Evolutionary conservation across 164 flowering plant species (phyloP).

Genomic region (Tinospora cordifolia): DNA sequence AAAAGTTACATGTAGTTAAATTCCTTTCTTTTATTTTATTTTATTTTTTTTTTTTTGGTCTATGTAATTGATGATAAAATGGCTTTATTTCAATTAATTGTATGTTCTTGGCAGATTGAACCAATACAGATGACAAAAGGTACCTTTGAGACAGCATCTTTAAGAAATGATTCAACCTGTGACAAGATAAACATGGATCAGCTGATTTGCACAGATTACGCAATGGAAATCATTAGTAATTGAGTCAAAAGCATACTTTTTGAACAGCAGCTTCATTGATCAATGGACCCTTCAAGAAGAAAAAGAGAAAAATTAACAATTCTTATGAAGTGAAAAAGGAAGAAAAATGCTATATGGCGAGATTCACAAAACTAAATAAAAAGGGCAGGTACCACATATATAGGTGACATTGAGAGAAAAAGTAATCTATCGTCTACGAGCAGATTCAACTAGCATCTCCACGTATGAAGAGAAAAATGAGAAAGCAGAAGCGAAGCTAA

Average conservation of each 20-base stretch:
- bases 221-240: too few relatives aligned
- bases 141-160: conserved; percentile 90
- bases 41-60: not conserved
- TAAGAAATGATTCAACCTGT: conserved; percentile 76
- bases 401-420: not conserved
- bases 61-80: too few relatives aligned
- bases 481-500: not conserved
- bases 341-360: not conserved
- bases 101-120: not conserved
- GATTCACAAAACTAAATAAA: not conserved
- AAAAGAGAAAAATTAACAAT: not conserved
- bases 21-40: not conserved
- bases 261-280: conserved; percentile 88
- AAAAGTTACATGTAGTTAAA: not conserved
- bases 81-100: not conserved
- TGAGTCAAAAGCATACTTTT: conserved; percentile 41
- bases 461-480: not conserved
- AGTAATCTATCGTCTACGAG: not conserved
- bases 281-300: conserved; percentile 71
- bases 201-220: too few relatives aligned
- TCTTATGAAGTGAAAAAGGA: not conserved
- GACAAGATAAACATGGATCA: not conserved
- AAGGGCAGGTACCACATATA: not conserved
- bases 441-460: not conserved
- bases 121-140: conserved; percentile 12